Evolutionary conservation across 768 basidiomycete genomes (phyloP), one percentile per base, ranked within the genome.

Genomic region (Strobilomyces echinocephalus): DNA sequence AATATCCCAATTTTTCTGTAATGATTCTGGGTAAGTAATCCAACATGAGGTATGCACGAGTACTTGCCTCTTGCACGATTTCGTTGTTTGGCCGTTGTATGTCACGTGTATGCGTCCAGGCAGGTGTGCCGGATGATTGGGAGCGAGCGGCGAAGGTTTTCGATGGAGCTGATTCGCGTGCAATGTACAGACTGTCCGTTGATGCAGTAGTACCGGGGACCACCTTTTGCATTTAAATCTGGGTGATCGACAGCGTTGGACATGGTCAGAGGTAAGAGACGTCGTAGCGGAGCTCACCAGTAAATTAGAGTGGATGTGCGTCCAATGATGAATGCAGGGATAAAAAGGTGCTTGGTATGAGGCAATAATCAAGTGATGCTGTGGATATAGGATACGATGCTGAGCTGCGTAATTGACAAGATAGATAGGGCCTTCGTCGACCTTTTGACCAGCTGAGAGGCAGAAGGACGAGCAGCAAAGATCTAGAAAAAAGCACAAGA

Each of bases 211-310:
- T 66, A 64, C 79, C 72, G 77, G 81, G 78, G 73, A 84, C 81
- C 77, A 79, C 77, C 74, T 80, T 78, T 79, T 80, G 81, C 84
- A 87, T 87, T 79, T 79, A 80, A 81, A 79, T 73, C 69, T 74
- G 63, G 62, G 28, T 58, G 60, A 63, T 63, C 59, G 44, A 38
- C 33, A 14, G 58, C 60, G 65, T 63, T 68, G 60, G 63, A 66
- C 31, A 46, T 53, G 10, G 38, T 41, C 24, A 55, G 20, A 53
- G 21, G 38, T 15, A 49, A 53, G 60, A 54, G 57, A 49, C 52
- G 51, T 24, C 24, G 24, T 24, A 48, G 50, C 63, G 50, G 33
- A 44, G 64, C 74, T 62, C 51, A 73, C 77, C 72, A 76, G 75
- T 78, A 77, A 78, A 76, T 69, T 70, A 79, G 63, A 62, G 66